Evolutionary conservation across 2,329 filamentous ascomycete genomes (phyloP).

Genomic region (Albifimbria verrucaria): DNA sequence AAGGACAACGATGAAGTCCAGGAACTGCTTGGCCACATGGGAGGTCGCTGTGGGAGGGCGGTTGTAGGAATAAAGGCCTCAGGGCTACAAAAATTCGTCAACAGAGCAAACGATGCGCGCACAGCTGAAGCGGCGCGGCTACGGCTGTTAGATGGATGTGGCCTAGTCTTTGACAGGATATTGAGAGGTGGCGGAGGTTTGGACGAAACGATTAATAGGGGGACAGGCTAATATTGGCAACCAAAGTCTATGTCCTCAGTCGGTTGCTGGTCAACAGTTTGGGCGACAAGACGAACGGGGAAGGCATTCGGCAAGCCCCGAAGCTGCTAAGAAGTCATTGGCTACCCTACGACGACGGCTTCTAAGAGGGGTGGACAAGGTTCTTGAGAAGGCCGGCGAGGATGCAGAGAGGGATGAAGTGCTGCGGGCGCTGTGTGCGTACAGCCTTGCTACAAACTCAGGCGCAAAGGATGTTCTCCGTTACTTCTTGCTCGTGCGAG

Average conservation of each 20-base stretch:
- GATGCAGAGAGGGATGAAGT: slow-evolving; percentile 48
- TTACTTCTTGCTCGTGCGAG: slow-evolving; percentile 73
- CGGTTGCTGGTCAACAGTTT: slow-evolving; percentile 74
- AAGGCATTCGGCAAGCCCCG: slow-evolving; percentile 41
- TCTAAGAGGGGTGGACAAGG: slow-evolving; percentile 64
- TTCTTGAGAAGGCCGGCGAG: slow-evolving; percentile 62
- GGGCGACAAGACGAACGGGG: slow-evolving; percentile 40
- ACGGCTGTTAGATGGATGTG: slow-evolving; percentile 50
- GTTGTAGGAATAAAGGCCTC: slow-evolving; percentile 64
- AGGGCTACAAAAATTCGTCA: slow-evolving; percentile 49
- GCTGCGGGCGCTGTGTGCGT: slow-evolving; percentile 74
- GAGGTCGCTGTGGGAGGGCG: slow-evolving; percentile 70
- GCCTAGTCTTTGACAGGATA: slow-evolving; percentile 45
- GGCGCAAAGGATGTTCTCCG: slow-evolving; percentile 74
- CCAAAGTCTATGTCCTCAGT: slow-evolving; percentile 74
- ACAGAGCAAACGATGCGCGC: slow-evolving; percentile 21
- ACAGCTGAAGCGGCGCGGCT: slow-evolving; percentile 37
- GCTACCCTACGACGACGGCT: slow-evolving; percentile 61
- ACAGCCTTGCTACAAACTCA: slow-evolving; percentile 76
- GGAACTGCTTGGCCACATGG: slow-evolving; percentile 66
- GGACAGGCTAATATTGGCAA: slow-evolving; percentile 51
- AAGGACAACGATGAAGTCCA: slow-evolving; percentile 73
- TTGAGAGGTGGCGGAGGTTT: slow-evolving; percentile 37
- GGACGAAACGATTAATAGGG: slow-evolving; percentile 31
- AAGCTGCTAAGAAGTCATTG: slow-evolving; percentile 62